Evolutionary conservation across 495 filamentous ascomycete species (phyloP).

Genomic region (Elasticomyces elasticus): DNA sequence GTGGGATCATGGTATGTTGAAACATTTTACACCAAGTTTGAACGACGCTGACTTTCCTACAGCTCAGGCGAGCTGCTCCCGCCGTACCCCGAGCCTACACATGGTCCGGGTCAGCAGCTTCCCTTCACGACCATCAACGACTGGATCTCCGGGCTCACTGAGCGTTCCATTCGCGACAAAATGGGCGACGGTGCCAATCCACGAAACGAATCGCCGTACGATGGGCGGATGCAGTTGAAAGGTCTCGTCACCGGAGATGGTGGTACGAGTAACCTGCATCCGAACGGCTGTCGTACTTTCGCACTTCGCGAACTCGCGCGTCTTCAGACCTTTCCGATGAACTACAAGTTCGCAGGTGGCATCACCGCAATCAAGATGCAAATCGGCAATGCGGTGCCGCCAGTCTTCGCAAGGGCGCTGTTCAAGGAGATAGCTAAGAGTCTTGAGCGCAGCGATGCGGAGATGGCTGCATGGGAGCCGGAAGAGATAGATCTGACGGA

Average conservation of each 20-base stretch:
- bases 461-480: background rate
- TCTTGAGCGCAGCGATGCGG: slow-evolving; percentile 22
- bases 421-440: slow-evolving; percentile 30
- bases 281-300: slow-evolving; percentile 53
- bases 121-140: slow-evolving; percentile 36
- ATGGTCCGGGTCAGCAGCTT: slow-evolving; percentile 37
- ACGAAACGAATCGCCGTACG: background rate
- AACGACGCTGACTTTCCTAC: background rate
- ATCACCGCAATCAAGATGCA: slow-evolving; percentile 47
- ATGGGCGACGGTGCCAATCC: background rate
- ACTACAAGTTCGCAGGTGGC: slow-evolving; percentile 46
- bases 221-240: slow-evolving; percentile 28
- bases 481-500: background rate
- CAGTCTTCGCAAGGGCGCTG: slow-evolving; percentile 49
- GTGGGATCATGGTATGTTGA: slow-evolving; percentile 61
- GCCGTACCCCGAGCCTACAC: slow-evolving; percentile 55
- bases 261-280: slow-evolving; percentile 58
- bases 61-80: slow-evolving; percentile 71
- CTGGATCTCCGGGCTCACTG: background rate
- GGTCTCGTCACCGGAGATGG: slow-evolving; percentile 62
- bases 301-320: slow-evolving; percentile 65
- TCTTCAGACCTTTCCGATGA: slow-evolving; percentile 62
- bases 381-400: slow-evolving; percentile 83
- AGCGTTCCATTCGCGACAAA: background rate
- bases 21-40: background rate